Evolutionary conservation across 176 grass and related monocot genomes (phyloP), one percentile per base, ranked within the genome.

Genomic region (Triticum timopheevii): DNA sequence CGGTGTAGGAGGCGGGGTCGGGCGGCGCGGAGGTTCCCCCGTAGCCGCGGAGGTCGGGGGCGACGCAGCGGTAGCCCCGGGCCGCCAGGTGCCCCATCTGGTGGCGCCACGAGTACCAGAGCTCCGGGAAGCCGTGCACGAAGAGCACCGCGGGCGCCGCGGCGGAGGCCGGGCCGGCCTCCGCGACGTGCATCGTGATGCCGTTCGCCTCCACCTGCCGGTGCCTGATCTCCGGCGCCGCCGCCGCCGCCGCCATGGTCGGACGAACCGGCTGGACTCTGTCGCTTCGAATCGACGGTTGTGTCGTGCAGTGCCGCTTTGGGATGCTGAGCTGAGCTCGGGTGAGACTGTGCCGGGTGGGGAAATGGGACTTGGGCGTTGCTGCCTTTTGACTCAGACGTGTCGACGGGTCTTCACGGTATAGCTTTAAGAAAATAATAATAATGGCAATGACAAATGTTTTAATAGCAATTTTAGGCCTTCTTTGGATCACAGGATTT

Each of bases 21-120:
- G 82, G 39, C 62, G 92, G 95, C 24, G 83, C 95, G 59, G 88
- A 72, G 86, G 92, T 94, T 84, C 91, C 92, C 4, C 95, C 92
- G 73, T 91, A 92, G 79, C 92, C 95, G 19, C 95, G 88, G 84
- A 97, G 88, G 65, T 97, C 95, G 10, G 92, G 95, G 15, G 95
- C 95, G 10, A 94, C 44, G 77, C 87, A 91, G 8, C 84, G 90
- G 86, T 92, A 97, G 28, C 95, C 92, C 4, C 63, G 77, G 30
- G 85, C 88, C 8, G 95, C 90, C 49, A 97, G 90, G 84, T 73
- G 69, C 28, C 27, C 27, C 70, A 97, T 92, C 88, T 94, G 95
- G 84, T 79, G 86, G 66, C 95, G 88, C 95, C 95, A 97, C 33
- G 95, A 92, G 90, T 92, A 93, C 92, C 95, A 97, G 12, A 97